A percentile compares a stretch with the other conserved stretches of the same genome.
These are phyloP conservation scores for Exophiala viscosa DNA, from an alignment of 2,329 filamentous ascomycete genomes.

Conservation along the genomic window DNA sequence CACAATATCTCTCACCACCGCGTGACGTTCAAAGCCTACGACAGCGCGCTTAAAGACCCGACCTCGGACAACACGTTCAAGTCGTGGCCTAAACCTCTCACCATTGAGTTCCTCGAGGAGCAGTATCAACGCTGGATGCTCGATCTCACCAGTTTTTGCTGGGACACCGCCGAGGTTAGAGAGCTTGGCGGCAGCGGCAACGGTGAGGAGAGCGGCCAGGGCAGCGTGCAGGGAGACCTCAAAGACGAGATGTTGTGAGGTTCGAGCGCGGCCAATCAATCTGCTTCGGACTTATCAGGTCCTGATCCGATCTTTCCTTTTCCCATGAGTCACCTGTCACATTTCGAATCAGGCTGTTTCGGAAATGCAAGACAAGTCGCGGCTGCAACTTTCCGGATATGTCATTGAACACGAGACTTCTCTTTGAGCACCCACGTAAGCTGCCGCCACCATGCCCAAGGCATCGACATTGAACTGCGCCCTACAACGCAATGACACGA, in stretches of 20 bases:
- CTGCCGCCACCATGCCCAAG: too few species aligned
- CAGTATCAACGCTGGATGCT: constrained; percentile 25
- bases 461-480: too few species aligned
- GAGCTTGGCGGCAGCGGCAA: constrained; percentile 20
- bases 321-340: too few species aligned
- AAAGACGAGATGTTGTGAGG: constrained; percentile 21
- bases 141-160: constrained; percentile 27
- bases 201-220: background rate
- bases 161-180: constrained; percentile 25
- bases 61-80: constrained; percentile 22
- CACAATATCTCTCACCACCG: constrained; percentile 29
- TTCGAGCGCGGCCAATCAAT: background rate
- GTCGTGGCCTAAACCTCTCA: constrained; percentile 28
- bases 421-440: too few species aligned
- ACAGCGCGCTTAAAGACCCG: constrained; percentile 26
- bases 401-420: too few species aligned
- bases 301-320: background rate
- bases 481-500: too few species aligned
- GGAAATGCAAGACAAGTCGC: background rate
- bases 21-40: constrained; percentile 26
- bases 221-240: constrained; percentile 14
- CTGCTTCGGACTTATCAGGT: background rate
- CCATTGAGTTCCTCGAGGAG: constrained; percentile 29
- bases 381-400: background rate
- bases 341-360: constrained; percentile 3